Evolutionary conservation across 2,329 filamentous ascomycete genomes (phyloP).

Genomic region (Sphaceloma murrayae): DNA sequence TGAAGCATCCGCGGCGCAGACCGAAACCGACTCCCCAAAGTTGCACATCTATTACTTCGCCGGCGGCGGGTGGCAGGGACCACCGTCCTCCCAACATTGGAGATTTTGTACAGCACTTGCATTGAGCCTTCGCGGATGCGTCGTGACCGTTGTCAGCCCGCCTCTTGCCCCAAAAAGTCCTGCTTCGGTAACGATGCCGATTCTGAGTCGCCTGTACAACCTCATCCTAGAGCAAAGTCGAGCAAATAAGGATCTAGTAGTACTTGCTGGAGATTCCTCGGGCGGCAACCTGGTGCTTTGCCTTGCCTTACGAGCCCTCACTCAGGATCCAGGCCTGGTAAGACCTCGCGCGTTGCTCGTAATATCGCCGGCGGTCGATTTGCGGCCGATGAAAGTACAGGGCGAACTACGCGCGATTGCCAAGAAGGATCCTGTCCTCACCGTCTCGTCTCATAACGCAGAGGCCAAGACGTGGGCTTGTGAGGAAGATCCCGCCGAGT

Average conservation of each 20-base stretch:
- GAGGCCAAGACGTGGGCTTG: conserved; percentile 37
- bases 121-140: conserved; percentile 31
- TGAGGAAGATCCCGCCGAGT: conserved; percentile 35
- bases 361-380: conserved; percentile 43
- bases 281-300: conserved; percentile 45
- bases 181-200: conserved; percentile 40
- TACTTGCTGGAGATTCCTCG: conserved; percentile 47
- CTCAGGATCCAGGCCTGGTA: conserved; percentile 23
- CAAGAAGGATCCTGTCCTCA: conserved; percentile 39
- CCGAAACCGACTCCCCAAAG: not conserved
- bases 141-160: conserved; percentile 43
- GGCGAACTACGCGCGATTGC: conserved; percentile 20
- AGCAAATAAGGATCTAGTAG: conserved; percentile 34
- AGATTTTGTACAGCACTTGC: conserved; percentile 40
- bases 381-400: conserved; percentile 30
- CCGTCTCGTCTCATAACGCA: conserved; percentile 32
- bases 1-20: conserved; percentile 20
- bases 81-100: conserved; percentile 45
- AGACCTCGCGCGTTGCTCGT: conserved; percentile 34
- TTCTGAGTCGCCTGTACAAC: conserved; percentile 39
- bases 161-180: conserved; percentile 47
- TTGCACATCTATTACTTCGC: conserved; percentile 44
- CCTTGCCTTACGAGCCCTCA: conserved; percentile 33
- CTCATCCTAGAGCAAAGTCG: conserved; percentile 34
- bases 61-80: conserved; percentile 48